Evolutionary conservation across 2,329 filamentous ascomycete species (phyloP).

Genomic region (Fusarium annulatum): DNA sequence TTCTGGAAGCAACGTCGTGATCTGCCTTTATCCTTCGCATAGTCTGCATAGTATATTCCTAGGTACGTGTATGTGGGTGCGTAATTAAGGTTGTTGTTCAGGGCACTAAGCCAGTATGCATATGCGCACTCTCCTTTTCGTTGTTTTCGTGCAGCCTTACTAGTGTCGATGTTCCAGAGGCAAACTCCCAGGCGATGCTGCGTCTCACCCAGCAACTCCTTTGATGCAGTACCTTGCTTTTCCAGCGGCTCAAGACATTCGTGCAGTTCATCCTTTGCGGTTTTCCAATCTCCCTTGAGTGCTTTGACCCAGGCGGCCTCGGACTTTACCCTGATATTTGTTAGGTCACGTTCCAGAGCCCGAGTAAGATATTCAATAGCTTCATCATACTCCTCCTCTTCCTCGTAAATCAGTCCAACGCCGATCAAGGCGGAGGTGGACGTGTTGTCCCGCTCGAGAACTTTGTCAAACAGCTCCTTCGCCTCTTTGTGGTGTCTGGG

Average conservation of each 20-base stretch:
- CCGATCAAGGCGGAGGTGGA: conserved; percentile 88
- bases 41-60: conserved; percentile 91
- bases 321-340: conserved; percentile 81
- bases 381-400: conserved; percentile 87
- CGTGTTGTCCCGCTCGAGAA: conserved; percentile 78
- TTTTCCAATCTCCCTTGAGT: conserved; percentile 78
- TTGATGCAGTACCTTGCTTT: conserved; percentile 63
- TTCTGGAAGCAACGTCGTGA: conserved; percentile 96
- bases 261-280: conserved; percentile 76
- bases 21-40: conserved; percentile 85
- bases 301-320: conserved; percentile 95
- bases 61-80: conserved; percentile 92
- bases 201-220: conserved; percentile 84
- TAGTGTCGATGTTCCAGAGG: conserved; percentile 84
- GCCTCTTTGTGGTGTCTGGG: conserved; percentile 92
- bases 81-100: conserved; percentile 88
- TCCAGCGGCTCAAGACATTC: conserved; percentile 74
- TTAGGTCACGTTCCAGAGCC: conserved; percentile 77
- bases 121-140: conserved; percentile 79
- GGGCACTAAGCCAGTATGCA: conserved; percentile 80
- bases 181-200: conserved; percentile 89
- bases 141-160: conserved; percentile 78
- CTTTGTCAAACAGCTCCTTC: conserved; percentile 83
- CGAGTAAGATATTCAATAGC: conserved; percentile 84
- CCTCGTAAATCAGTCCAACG: conserved; percentile 90